Conservation (phyloP, 176 grass and related monocot species). For the Coix lacrymajobi region DNA sequence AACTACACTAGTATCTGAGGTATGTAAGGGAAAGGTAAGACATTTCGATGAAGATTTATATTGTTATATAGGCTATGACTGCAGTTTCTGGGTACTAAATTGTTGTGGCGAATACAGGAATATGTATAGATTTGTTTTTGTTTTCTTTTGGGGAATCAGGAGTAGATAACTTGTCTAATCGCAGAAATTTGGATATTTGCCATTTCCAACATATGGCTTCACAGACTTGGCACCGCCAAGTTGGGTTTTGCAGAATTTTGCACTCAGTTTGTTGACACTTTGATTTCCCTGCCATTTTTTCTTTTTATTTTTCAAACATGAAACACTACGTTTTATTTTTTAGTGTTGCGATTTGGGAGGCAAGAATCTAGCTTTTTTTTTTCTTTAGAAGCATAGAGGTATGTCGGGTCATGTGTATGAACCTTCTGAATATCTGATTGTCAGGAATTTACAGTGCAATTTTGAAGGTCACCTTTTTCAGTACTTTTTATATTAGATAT, state of each 20-base stretch:
- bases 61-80: background rate
- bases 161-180: background rate
- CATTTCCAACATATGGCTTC: background rate
- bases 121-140: background rate
- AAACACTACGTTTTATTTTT: background rate
- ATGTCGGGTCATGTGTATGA: background rate
- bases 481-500: background rate
- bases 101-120: background rate
- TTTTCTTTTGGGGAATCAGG: background rate
- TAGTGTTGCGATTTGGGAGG: background rate
- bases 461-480: too few species aligned
- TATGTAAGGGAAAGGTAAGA: background rate
- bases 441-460: background rate
- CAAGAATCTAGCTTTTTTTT: background rate
- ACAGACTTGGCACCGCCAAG: background rate
- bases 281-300: too few species aligned
- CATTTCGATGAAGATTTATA: background rate
- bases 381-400: background rate
- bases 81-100: background rate
- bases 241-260: background rate
- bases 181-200: too few species aligned
- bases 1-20: background rate
- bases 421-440: background rate
- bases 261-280: background rate
- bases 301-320: background rate